Percentiles rank a stretch among this genome's conserved stretches.
These are phyloP conservation scores for Bipolaris gigantea DNA, from an alignment of 2,329 filamentous ascomycete species.

Conservation along the genomic window DNA sequence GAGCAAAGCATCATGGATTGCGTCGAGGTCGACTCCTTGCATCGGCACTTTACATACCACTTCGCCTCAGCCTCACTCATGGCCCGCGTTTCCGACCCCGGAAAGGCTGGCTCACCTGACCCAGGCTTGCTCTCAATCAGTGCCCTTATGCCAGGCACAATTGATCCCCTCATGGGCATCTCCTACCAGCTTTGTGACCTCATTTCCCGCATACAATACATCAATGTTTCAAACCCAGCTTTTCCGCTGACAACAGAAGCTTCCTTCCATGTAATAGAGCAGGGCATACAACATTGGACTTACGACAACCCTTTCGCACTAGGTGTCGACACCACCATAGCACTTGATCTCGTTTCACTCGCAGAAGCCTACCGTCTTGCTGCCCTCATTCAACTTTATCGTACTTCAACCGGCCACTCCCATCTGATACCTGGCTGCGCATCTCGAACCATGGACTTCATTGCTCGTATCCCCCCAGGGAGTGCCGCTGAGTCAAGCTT, in stretches of 20 bases:
- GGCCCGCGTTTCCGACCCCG: slow-evolving; percentile 29
- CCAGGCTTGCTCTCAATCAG: slow-evolving; percentile 23
- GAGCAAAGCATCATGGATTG: slow-evolving; percentile 31
- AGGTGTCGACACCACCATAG: slow-evolving; percentile 35
- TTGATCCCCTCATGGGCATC: slow-evolving; percentile 44
- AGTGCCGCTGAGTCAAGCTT: slow-evolving; percentile 41
- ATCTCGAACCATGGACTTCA: slow-evolving; percentile 40
- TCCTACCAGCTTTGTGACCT: slow-evolving; percentile 40
- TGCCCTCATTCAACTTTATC: slow-evolving; percentile 42
- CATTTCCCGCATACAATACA: slow-evolving; percentile 40
- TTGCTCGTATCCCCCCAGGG: slow-evolving; percentile 39
- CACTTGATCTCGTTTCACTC: slow-evolving; percentile 41
- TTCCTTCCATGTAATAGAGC: slow-evolving; percentile 37
- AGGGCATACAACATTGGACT: slow-evolving; percentile 37
- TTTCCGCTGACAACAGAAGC: slow-evolving; percentile 40
- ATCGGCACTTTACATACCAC: slow-evolving; percentile 44
- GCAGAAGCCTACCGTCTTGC: slow-evolving; percentile 42
- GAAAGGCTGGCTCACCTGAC: slow-evolving; percentile 20
- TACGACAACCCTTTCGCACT: slow-evolving; percentile 39
- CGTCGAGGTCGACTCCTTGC: slow-evolving; percentile 39
- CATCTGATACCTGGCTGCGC: slow-evolving; percentile 33
- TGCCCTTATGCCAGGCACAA: slow-evolving; percentile 29
- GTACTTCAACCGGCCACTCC: slow-evolving; percentile 32
- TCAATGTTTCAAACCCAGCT: slow-evolving; percentile 35
- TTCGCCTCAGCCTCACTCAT: slow-evolving; percentile 42